Percentiles rank a stretch among this genome's conserved stretches.
Evolutionary conservation across 495 filamentous ascomycete species (phyloP).

Genomic region (Hypoxylon subgilvum): DNA sequence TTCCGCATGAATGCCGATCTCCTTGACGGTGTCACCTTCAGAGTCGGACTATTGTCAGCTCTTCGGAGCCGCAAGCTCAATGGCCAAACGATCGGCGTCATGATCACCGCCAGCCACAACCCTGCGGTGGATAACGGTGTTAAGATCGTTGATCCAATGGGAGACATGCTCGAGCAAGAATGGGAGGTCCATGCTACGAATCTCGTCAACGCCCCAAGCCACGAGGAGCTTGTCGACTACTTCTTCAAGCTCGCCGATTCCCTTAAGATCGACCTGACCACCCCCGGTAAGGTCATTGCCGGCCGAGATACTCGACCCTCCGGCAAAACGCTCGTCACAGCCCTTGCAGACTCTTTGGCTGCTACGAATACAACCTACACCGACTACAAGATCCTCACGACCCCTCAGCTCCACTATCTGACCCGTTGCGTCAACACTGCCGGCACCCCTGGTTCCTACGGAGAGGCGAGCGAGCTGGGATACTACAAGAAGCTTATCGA

Average conservation of each 20-base stretch:
- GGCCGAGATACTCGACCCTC: slow-evolving; percentile 93
- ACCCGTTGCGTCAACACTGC: slow-evolving; percentile 93
- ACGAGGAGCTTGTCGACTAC: slow-evolving; percentile 72
- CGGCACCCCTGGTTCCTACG: slow-evolving; percentile 80
- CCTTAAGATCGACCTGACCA: slow-evolving; percentile 73
- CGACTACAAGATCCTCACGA: slow-evolving; percentile 89
- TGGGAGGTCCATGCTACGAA: slow-evolving; percentile 90
- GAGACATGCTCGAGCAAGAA: slow-evolving; percentile 92
- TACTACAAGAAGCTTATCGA: slow-evolving; percentile 90
- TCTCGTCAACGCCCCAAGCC: slow-evolving; percentile 80
- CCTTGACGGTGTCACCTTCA: slow-evolving; percentile 89
- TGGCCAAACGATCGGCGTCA: slow-evolving; percentile 91
- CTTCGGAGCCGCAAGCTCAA: slow-evolving; percentile 89
- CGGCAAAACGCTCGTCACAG: slow-evolving; percentile 77
- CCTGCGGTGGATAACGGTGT: slow-evolving; percentile 96
- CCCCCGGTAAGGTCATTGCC: slow-evolving; percentile 80
- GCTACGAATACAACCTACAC: slow-evolving; percentile 72
- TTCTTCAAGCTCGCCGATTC: slow-evolving; percentile 75
- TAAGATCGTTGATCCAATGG: slow-evolving; percentile 97
- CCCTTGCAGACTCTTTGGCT: slow-evolving; percentile 77
- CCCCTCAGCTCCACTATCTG: slow-evolving; percentile 94
- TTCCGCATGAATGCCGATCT: slow-evolving; percentile 66
- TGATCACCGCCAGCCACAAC: slow-evolving; percentile 99
- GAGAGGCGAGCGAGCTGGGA: slow-evolving; percentile 83
- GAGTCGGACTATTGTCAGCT: slow-evolving; percentile 85